These are phyloP conservation scores for Posidonia oceanica DNA, from an alignment of 116 monocot species.

Conservation along the genomic window DNA sequence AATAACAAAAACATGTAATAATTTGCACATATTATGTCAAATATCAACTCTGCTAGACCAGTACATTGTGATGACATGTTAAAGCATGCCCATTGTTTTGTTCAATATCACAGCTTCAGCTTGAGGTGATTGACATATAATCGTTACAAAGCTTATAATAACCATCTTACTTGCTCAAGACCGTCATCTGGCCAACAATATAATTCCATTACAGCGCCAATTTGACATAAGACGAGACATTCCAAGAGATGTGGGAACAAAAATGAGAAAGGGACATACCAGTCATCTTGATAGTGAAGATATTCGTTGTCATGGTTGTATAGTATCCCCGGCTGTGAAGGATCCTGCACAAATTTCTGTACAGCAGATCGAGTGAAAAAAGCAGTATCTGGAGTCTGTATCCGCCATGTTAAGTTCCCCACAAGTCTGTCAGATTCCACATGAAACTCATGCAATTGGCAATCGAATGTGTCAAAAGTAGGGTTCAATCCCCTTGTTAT, in stretches of 20 bases:
- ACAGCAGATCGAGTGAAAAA: constrained; percentile 70
- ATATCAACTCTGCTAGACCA: too few relatives aligned
- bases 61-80: too few relatives aligned
- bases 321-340: constrained; percentile 57
- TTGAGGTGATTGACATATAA: too few relatives aligned
- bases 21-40: too few relatives aligned
- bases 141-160: too few relatives aligned
- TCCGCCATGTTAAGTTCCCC: constrained; percentile 76
- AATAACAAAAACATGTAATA: too few relatives aligned
- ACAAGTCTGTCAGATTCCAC: constrained; percentile 61
- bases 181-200: too few relatives aligned
- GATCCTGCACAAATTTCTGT: constrained; percentile 85
- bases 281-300: constrained; percentile 98
- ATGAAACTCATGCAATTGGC: constrained; percentile 86
- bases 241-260: not conserved
- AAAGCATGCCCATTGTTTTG: too few relatives aligned
- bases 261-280: constrained; percentile 25
- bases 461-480: constrained; percentile 83
- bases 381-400: constrained; percentile 60
- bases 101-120: too few relatives aligned
- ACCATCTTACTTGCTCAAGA: too few relatives aligned
- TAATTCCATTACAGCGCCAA: not conserved
- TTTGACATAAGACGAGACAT: not conserved
- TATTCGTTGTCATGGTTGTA: constrained; percentile 98
- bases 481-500: constrained; percentile 88